These are phyloP conservation scores for Cajanus cajan DNA, from an alignment of 306 rosid species.

Conservation along the genomic window DNA sequence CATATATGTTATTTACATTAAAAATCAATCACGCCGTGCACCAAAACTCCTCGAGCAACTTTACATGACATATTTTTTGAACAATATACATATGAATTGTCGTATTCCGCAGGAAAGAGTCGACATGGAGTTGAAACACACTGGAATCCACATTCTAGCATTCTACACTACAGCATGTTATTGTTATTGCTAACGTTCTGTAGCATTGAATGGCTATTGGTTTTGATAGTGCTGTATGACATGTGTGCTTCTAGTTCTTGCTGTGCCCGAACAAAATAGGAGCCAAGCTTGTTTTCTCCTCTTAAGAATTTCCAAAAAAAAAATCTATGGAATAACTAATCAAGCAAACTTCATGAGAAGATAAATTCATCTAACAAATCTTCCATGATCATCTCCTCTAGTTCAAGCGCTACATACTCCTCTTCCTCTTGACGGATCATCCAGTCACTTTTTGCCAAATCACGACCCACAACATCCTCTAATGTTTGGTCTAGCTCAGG, in stretches of 20 bases:
- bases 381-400: conserved; percentile 71
- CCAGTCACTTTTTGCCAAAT: conserved; percentile 66
- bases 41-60: conserved; percentile 27
- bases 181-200: not conserved
- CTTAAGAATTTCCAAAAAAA: not conserved
- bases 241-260: not conserved
- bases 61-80: conserved; percentile 16
- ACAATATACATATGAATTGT: conserved; percentile 12
- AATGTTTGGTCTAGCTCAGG: conserved; percentile 78
- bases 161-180: not conserved
- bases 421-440: conserved; percentile 71
- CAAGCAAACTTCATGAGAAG: conserved; percentile 27
- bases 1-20: conserved; percentile 24
- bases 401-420: conserved; percentile 66
- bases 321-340: not conserved
- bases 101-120: not conserved
- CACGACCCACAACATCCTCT: conserved; percentile 72
- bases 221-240: no score
- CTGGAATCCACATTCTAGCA: not conserved
- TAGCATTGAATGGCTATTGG: not conserved
- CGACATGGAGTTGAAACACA: not conserved
- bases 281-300: not conserved
- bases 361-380: conserved; percentile 75
- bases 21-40: conserved; percentile 10
- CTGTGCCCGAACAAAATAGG: not conserved